These are phyloP conservation scores for Canariomyces notabilis DNA, from an alignment of 2,329 filamentous ascomycete species.

Conservation along the genomic window DNA sequence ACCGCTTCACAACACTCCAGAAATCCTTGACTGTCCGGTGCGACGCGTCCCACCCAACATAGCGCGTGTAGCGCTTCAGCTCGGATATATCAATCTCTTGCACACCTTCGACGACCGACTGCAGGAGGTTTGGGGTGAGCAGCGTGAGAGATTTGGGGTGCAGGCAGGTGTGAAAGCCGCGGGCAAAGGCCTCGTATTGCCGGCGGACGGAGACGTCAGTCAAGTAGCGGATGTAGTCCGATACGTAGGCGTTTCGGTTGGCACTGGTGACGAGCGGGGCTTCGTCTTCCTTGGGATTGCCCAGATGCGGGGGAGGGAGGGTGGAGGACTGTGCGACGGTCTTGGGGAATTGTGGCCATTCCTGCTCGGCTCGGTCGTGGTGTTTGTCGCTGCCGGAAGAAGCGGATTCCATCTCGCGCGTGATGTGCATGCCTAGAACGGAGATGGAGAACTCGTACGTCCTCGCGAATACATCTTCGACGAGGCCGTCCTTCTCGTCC, in stretches of 20 bases:
- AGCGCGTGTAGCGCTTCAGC: slow-evolving; percentile 65
- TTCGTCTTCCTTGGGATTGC: slow-evolving; percentile 41
- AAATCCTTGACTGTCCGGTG: slow-evolving; percentile 72
- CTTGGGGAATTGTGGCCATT: slow-evolving; percentile 24
- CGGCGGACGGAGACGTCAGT: slow-evolving; percentile 70
- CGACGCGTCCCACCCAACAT: slow-evolving; percentile 71
- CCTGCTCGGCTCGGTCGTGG: slow-evolving; percentile 4
- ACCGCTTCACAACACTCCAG: slow-evolving; percentile 72
- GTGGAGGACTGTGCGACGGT: slow-evolving; percentile 10
- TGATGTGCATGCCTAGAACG: slow-evolving; percentile 52
- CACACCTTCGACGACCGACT: slow-evolving; percentile 75
- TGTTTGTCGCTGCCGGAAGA: not conserved
- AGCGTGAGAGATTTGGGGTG: slow-evolving; percentile 64
- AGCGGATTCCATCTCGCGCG: slow-evolving; percentile 47
- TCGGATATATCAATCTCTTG: slow-evolving; percentile 74
- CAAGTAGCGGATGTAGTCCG: slow-evolving; percentile 80
- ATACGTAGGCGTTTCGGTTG: slow-evolving; percentile 74
- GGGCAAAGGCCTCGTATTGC: slow-evolving; percentile 75
- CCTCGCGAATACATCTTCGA: slow-evolving; percentile 75
- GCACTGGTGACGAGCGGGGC: slow-evolving; percentile 72
- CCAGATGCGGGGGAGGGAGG: slow-evolving; percentile 28
- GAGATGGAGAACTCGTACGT: slow-evolving; percentile 79
- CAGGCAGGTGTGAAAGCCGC: slow-evolving; percentile 74
- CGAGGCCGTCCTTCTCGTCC: slow-evolving; percentile 67
- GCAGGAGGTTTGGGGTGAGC: slow-evolving; percentile 66